These are phyloP conservation scores for Fragaria ananassa DNA, from an alignment of 306 rosid genomes.

Conservation along the genomic window DNA sequence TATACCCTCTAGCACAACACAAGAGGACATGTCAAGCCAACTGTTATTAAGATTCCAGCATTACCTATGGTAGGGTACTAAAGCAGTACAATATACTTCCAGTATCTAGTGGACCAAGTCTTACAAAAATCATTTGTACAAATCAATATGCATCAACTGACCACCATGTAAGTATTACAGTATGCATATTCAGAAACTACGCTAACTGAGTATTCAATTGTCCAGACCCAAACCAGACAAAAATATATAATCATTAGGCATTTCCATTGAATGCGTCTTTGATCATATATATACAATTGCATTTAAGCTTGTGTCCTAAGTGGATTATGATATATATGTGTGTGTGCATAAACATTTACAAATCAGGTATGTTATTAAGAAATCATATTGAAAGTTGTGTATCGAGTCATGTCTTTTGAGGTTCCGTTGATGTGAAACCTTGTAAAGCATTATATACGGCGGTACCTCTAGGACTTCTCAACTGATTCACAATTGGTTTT, in stretches of 20 bases:
- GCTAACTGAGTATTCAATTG: not conserved
- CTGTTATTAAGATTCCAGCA: not conserved
- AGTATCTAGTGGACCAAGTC: not conserved
- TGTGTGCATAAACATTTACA: not conserved
- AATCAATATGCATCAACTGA: not conserved
- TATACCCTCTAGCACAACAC: not conserved
- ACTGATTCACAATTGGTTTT: not conserved
- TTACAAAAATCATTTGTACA: not conserved
- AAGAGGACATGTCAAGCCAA: constrained; percentile 15
- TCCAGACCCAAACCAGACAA: not conserved
- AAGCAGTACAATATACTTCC: not conserved
- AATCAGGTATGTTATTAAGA: not conserved
- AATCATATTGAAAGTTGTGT: not conserved
- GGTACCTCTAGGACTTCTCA: too few relatives aligned
- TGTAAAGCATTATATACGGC: not conserved
- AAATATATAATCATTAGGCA: not conserved
- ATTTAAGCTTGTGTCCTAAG: not conserved
- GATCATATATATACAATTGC: not conserved
- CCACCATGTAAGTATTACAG: not conserved
- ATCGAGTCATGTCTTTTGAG: not conserved
- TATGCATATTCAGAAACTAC: not conserved
- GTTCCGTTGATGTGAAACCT: not conserved
- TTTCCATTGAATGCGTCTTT: not conserved
- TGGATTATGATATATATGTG: not conserved
- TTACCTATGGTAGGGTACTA: not conserved